Evolutionary conservation across 2,329 filamentous ascomycete genomes (phyloP).

Genomic region (Sporothrix variecibatus): DNA sequence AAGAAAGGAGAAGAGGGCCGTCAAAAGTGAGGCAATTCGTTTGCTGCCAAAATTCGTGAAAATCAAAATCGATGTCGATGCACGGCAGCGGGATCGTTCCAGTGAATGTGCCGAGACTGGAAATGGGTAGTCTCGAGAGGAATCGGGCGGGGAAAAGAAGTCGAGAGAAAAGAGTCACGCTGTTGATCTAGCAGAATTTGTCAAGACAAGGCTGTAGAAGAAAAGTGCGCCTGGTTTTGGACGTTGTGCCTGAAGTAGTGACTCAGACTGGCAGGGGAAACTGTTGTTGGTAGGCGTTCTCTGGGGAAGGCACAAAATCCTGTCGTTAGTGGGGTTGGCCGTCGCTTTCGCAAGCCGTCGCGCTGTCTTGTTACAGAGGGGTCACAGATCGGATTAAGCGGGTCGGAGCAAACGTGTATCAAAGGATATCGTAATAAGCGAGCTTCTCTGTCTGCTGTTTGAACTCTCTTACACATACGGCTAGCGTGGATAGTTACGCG

Average conservation of each 20-base stretch:
- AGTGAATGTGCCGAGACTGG: background rate
- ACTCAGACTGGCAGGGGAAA: background rate
- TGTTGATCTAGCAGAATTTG: background rate
- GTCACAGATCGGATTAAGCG: background rate
- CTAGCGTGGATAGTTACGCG: background rate
- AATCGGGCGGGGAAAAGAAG: background rate
- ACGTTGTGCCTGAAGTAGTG: background rate
- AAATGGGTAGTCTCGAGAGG: background rate
- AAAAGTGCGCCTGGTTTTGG: background rate
- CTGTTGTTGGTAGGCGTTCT: background rate
- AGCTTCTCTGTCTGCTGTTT: background rate
- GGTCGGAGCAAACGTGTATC: background rate
- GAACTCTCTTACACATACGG: background rate
- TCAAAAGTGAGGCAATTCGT: slow-evolving; percentile 17
- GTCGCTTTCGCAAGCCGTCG: background rate
- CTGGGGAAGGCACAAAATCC: slow-evolving; percentile 1
- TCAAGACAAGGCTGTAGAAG: background rate
- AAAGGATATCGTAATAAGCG: background rate
- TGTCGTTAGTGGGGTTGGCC: slow-evolving; percentile 6
- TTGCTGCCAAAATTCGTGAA: background rate
- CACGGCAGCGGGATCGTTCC: background rate
- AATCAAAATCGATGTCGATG: slow-evolving; percentile 11
- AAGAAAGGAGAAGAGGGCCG: background rate
- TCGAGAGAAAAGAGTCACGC: background rate
- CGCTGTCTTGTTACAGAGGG: background rate